phyloP scores from a whole-genome alignment of 139 green algal genomes.

The Marvania coccoides region DNA sequence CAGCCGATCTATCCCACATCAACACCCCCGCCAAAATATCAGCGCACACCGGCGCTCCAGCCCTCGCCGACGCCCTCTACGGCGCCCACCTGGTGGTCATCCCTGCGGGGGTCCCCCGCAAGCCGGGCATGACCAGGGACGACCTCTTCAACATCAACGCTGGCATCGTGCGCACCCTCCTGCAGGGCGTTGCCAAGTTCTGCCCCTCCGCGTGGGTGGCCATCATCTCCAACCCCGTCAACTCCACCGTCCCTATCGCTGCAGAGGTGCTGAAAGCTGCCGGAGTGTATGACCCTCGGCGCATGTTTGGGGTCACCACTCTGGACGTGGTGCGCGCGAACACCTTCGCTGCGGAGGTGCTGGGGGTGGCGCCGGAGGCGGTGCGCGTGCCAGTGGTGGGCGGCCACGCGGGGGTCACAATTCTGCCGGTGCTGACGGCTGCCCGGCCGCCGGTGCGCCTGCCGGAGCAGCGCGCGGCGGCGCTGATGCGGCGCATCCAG shows the following conservation, averaged over 20 bases:
- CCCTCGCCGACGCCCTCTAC: constrained; percentile 65
- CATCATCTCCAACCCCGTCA: constrained; percentile 99
- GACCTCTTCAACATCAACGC: constrained; percentile 99
- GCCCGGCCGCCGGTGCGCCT: constrained; percentile 35
- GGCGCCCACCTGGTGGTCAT: constrained; percentile 88
- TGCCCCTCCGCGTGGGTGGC: constrained; percentile 73
- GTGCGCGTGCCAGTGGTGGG: constrained; percentile 91
- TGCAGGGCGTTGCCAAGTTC: constrained; percentile 54
- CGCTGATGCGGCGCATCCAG: constrained; percentile 80
- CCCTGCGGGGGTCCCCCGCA: constrained; percentile 87
- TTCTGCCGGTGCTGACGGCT: constrained; percentile 86
- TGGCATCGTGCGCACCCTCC: constrained; percentile 68
- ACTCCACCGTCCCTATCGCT: constrained; percentile 98
- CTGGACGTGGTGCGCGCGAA: constrained; percentile 89
- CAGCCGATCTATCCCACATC: constrained; percentile 89
- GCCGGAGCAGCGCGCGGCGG: constrained; percentile 27
- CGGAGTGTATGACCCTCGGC: constrained; percentile 81
- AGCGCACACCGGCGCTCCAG: constrained; percentile 59
- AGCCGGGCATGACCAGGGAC: constrained; percentile 98
- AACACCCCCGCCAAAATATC: constrained; percentile 78
- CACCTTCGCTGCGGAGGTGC: constrained; percentile 68
- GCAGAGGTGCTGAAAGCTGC: constrained; percentile 76
- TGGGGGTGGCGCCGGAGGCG: constrained; percentile 54
- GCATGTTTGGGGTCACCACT: constrained; percentile 92
- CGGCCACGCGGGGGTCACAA: constrained; percentile 81